Evolutionary conservation across 805 yeast genomes (phyloP), one percentile per base, ranked within the genome.

Genomic region (Candida montana): DNA sequence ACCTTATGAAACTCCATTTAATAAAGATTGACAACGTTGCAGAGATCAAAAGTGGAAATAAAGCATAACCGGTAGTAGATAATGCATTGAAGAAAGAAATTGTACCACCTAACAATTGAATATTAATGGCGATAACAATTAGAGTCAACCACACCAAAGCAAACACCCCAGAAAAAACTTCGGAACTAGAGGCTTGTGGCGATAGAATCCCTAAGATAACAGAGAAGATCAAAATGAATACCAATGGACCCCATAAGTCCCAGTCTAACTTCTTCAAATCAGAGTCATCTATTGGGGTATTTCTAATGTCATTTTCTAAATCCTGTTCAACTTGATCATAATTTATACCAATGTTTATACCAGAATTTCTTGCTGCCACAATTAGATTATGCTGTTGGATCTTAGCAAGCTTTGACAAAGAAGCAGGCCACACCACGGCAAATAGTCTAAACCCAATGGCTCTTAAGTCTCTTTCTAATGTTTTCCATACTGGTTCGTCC

Each of bases 191-290:
- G 5, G 64, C 58, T 7, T 46, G 41, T 19, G 58, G 56, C 8
- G 61, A 56, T 17, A 54, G 32, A 7, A 54, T 34, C 2, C 60
- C 44, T 48, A 81, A 59, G 18, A 73, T 63, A 20, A 79, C 74
- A 3, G 84, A 65, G 41, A 77, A 75, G 26, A 68, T 55, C 42
- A 82, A 63, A 11, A 81, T 73, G 53, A 81, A 82, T 24, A 81
- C 64, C 41, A 81, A 62, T 6, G 89, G 89, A 2, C 89, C 89
- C 88, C 87, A 76, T 37, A 77, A 56, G 56, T 76, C 83, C 83
- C 82, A 77, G 26, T 75, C 81, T 23, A 74, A 50, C 29, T 51
- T 54, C 33, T 51, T 53, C 26, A 57, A 24, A 2, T 53, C 49
- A 4, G 51, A 33, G 33, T 57, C 55, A 31, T 55, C 58, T 26